These are phyloP conservation scores for Rhodosporidiobolus odoratus DNA, from an alignment of 768 basidiomycete species.

Conservation along the genomic window DNA sequence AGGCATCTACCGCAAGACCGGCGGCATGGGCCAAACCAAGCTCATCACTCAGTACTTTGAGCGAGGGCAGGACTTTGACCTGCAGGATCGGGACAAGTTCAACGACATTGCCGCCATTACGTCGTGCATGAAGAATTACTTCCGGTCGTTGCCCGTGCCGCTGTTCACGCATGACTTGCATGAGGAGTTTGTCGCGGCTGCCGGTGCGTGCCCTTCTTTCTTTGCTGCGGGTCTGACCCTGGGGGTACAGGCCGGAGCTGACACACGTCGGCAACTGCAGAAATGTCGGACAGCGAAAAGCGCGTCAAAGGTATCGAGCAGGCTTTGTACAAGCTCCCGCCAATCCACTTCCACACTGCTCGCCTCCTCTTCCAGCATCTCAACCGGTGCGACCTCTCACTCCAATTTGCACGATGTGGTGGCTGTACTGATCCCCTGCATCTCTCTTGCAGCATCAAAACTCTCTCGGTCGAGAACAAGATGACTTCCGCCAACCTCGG, in stretches of 20 bases:
- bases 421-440: not conserved
- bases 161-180: conserved; percentile 85
- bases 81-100: conserved; percentile 78
- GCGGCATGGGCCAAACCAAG: conserved; percentile 86
- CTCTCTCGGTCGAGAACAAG: conserved; percentile 66
- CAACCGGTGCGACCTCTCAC: conserved; percentile 58
- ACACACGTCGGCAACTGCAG: conserved; percentile 8
- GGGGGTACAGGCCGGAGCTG: not conserved
- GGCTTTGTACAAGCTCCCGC: conserved; percentile 70
- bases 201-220: conserved; percentile 50
- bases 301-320: conserved; percentile 55
- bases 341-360: conserved; percentile 81
- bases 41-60: conserved; percentile 91
- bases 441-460: conserved; percentile 54
- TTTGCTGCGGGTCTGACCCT: too few relatives aligned
- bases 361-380: conserved; percentile 79
- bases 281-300: conserved; percentile 30
- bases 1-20: conserved; percentile 96
- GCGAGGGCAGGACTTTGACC: conserved; percentile 76
- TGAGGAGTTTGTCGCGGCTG: conserved; percentile 76
- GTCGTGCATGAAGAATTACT: conserved; percentile 88
- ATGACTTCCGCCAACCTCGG: conserved; percentile 95
- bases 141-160: conserved; percentile 85
- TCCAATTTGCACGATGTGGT: not conserved
- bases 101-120: conserved; percentile 97